Conservation (phyloP, 148 eudicot genomes). For the Agrostemma githago region DNA sequence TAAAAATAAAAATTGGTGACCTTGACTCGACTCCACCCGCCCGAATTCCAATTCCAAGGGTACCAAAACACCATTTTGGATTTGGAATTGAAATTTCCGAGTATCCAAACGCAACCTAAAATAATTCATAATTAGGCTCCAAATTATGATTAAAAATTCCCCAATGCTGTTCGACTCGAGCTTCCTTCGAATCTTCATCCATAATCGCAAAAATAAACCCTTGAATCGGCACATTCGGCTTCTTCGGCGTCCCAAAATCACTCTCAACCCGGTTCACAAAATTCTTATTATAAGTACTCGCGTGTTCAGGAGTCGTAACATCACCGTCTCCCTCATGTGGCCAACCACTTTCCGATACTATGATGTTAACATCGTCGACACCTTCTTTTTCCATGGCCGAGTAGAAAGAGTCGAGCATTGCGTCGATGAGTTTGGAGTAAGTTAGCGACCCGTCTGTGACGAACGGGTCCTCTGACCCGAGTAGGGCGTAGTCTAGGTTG, state of each 20-base stretch:
- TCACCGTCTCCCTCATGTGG: slow-evolving; percentile 32
- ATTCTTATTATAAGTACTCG: slow-evolving; percentile 30
- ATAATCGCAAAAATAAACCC: slow-evolving; percentile 32
- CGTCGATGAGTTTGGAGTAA: slow-evolving; percentile 42
- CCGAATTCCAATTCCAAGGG: too few relatives aligned
- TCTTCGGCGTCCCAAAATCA: slow-evolving; percentile 33
- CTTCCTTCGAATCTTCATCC: slow-evolving; percentile 31
- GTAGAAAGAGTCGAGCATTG: slow-evolving; percentile 35
- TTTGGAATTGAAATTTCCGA: too few relatives aligned
- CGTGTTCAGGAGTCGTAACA: slow-evolving; percentile 30
- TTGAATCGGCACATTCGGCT: not conserved
- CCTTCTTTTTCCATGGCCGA: slow-evolving; percentile 37
- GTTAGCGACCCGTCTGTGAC: slow-evolving; percentile 22
- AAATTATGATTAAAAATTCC: slow-evolving; percentile 19
- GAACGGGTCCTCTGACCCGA: slow-evolving; percentile 14
- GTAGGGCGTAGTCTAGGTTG: slow-evolving; percentile 35
- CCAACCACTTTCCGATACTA: slow-evolving; percentile 40
- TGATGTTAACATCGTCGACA: slow-evolving; percentile 13
- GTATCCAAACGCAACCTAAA: too few relatives aligned
- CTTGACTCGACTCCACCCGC: too few relatives aligned
- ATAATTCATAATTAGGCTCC: slow-evolving; percentile 5
- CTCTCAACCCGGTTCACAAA: slow-evolving; percentile 19
- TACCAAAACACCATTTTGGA: too few relatives aligned
- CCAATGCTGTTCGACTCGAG: slow-evolving; percentile 34
- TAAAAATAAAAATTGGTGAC: too few relatives aligned